phyloP scores from a whole-genome alignment of 2,329 filamentous ascomycete species.

The Stagonosporopsis rhizophila region DNA sequence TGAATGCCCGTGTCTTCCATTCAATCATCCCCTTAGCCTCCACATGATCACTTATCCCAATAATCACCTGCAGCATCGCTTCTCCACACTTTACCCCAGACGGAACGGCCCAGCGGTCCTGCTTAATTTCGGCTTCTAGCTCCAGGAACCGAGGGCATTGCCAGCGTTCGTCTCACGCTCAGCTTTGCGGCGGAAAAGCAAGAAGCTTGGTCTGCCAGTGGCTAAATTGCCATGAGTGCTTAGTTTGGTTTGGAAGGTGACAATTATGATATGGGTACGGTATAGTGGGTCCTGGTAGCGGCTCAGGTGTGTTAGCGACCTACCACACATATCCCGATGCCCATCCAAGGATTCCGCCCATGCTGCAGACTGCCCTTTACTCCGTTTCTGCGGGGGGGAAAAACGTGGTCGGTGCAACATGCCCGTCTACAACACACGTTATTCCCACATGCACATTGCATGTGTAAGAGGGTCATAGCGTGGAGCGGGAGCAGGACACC shows the following conservation, averaged over 20 bases:
- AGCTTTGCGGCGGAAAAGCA: conserved; percentile 17
- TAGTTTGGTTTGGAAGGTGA: conserved; percentile 1
- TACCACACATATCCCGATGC: conserved; percentile 14
- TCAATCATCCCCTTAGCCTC: conserved; percentile 18
- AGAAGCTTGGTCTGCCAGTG: conserved; percentile 17
- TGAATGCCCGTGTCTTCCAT: conserved; percentile 4
- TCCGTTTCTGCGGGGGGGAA: conserved; percentile 15
- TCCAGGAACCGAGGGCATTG: conserved; percentile 17
- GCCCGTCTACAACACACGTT: conserved; percentile 6
- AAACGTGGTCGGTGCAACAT: conserved; percentile 6
- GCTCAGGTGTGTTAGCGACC: no score
- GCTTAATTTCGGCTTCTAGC: conserved; percentile 22
- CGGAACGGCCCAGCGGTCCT: conserved; percentile 20
- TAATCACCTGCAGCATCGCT: conserved; percentile 19
- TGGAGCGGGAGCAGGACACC: background rate
- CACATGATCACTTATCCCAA: conserved; percentile 19
- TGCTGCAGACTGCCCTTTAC: conserved; percentile 10
- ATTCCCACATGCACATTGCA: conserved; percentile 5
- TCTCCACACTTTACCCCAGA: conserved; percentile 24
- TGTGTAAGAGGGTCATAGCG: conserved; percentile 13
- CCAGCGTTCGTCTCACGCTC: background rate
- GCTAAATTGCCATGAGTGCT: conserved; percentile 19
- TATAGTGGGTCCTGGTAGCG: conserved; percentile 1
- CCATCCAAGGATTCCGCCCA: conserved; percentile 12
- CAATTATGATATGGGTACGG: background rate